Evolutionary conservation across 2,329 filamentous ascomycete species (phyloP), one percentile per base, ranked within the genome.

Genomic region (Penicillium olsonii): DNA sequence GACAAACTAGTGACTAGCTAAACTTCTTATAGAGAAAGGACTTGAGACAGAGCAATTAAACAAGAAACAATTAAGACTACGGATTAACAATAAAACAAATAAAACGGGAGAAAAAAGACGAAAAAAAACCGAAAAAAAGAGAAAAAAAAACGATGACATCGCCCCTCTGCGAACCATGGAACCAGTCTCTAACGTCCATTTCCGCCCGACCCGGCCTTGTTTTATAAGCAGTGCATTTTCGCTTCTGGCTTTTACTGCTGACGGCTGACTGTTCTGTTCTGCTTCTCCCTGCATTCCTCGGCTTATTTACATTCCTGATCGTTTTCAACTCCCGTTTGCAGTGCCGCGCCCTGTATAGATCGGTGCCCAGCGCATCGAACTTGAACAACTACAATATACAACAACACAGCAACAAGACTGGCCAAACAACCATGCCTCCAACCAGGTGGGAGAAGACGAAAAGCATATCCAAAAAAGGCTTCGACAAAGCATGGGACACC

Each of bases 401-500:
- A n/a, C n/a, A n/a, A n/a, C n/a, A n/a, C n/a, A n/a, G n/a, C n/a
- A n/a, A n/a, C n/a, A 17, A 22, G 12, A 9, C 44, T 46, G 43
- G 35, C 17, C n/a, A 39, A 19, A 7, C 11, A 33, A 54, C 52
- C 46, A 73, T 72, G 69, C 48, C 68, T 46, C 61, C 90, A 67
- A 81, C 83, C 38, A 75, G 88, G 15, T 76, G 75, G 70, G 68
- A 76, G 55, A 80, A 79, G 58, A 78, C 79, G 18, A 79, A 78
- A 54, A 69, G 71, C 6, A 73, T 73, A 50, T 70, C 69, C 57
- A 81, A 88, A 67, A 81, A 82, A 51, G 84, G 87, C 53, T 90
- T 90, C 68, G 87, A 91, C 70, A 89, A 87, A 65, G 80, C 85
- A 50, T 91, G 84, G 78, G 77, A 76, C 40, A 79, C 79, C 59